Base-by-base conservation (phyloP, 371 early-diverging fungal genomes). In the Mucor sp. region DNA sequence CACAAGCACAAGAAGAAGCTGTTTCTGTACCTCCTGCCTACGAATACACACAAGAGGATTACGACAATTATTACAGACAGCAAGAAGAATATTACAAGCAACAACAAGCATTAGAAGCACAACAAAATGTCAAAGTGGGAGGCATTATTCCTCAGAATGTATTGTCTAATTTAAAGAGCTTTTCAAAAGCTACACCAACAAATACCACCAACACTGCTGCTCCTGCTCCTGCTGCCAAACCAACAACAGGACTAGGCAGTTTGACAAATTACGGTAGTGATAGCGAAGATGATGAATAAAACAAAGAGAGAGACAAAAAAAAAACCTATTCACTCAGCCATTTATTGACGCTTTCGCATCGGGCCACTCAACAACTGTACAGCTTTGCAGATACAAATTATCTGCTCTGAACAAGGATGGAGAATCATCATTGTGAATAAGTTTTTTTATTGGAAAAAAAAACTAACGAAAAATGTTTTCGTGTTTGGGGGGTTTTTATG, bases 201-300 rank as follows among this genome's bases (percentile, higher is more conserved):
- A 14, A 66, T 19, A 56, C 33, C 17, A 50, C 14, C 50, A 50
- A 23, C 30, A 6, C 30, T 30, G 6, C 30, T 30, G 30, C 30
- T 30, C 4, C 50, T 6, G 19, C 62, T 4, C n/a, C 11, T 4
- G 35, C 53, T 43, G n/a, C 37, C 15, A 58, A 61, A 5, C 55
- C 23, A 6, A 53, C 63, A 41, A 41, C 48, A 44, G 74, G 71
- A 3, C 59, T 81, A 17, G 75, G 74, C 6, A 68, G 60, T 57
- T 63, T 77, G 50, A 78, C 81, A 48, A 72, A 73, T 58, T 84
- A 85, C 66, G 84, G 80, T 15, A 78, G 78, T 50, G 86, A 81
- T 56, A 76, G 76, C 33, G 86, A 85, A 15, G 66, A 68, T 9
- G 68, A 73, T 48, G 44, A 63, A 25, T 57, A 47, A 33, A 30